Base-by-base conservation (phyloP, 306 rosid species). In the Alnus rubra region DNA sequence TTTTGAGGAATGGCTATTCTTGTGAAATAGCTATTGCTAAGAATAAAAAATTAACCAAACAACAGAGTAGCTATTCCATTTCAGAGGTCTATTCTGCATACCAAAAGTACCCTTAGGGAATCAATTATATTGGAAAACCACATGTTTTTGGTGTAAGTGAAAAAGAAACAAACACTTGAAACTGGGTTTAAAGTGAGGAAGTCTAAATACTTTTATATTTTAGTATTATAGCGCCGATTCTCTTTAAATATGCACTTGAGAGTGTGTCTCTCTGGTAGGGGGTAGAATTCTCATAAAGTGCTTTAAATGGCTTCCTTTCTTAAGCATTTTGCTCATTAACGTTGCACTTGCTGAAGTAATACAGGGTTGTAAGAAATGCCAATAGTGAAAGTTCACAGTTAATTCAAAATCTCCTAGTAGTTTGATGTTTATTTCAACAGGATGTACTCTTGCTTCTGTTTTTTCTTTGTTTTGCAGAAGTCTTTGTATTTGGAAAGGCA, bases 391-490 rank as follows among this genome's bases (percentile, higher is more conserved):
- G 33, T 39, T 39, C 30, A 7, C 18, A 2, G 30, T 18, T 67
- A 65, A 31, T 63, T 7, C 71, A 59, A 16, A 47, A 39, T 63
- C 52, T 14, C 35, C 69, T 39, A 39, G 35, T 62, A 4, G 47
- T 42, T 44, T 37, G 48, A 76, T 60, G 67, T 75, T 50, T 59
- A 51, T 50, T 71, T 56, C 79, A 35, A 47, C 47, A 56, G 47
- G 11, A 39, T 77, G 60, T 51, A 47, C 64, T 28, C 54, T 70
- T 28, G 60, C 23, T 81, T 30, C 52, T 35, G 15, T 13, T 59
- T 74, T 76, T 23, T 71, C 79, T 37, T 11, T 49, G 53, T 56
- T 70, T 73, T 48, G 55, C 42, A 58, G 76, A 79, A 67, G n/a
- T 70, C 28, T 39, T 19, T 72, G 13, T 75, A 49, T 49, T 49